These are phyloP conservation scores for Apiotrichum brassicae DNA, from an alignment of 1,284 basidiomycete species.

Conservation along the genomic window DNA sequence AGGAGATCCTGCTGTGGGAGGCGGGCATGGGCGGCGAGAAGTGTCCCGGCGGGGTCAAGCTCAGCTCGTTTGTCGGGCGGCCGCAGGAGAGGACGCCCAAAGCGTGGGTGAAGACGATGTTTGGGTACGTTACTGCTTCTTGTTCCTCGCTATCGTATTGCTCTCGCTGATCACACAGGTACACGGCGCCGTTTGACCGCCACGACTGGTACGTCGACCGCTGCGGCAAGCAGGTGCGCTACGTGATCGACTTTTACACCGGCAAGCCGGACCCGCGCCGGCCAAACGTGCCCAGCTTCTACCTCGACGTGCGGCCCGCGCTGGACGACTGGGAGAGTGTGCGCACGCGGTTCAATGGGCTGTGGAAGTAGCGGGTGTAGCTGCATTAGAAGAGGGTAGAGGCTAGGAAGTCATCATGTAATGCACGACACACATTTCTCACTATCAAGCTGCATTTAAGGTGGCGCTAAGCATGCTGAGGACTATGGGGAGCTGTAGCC, in stretches of 20 bases:
- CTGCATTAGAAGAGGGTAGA: no score
- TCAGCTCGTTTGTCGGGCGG: constrained; percentile 48
- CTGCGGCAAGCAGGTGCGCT: constrained; percentile 78
- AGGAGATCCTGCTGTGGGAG: constrained; percentile 86
- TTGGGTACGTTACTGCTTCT: constrained; percentile 61
- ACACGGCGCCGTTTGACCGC: constrained; percentile 88
- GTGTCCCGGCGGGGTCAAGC: constrained; percentile 61
- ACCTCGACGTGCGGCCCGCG: constrained; percentile 88
- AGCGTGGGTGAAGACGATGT: constrained; percentile 71
- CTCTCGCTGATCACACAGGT: constrained; percentile 62
- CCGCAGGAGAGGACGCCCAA: constrained; percentile 60
- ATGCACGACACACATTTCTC: constrained; percentile 1
- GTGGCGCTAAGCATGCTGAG: no score
- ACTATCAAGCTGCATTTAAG: neutral
- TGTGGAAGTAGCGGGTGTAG: constrained; percentile 19
- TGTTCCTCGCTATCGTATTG: constrained; percentile 1
- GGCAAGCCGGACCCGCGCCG: constrained; percentile 55
- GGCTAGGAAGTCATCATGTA: neutral
- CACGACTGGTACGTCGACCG: constrained; percentile 97
- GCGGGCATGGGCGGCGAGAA: constrained; percentile 64
- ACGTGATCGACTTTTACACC: constrained; percentile 98
- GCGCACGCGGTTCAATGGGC: constrained; percentile 56
- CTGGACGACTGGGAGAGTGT: constrained; percentile 85
- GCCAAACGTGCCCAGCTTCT: constrained; percentile 58
- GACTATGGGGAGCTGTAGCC: no score